Base-by-base conservation (phyloP, 495 filamentous ascomycete genomes). In the Acidomyces sp. region DNA sequence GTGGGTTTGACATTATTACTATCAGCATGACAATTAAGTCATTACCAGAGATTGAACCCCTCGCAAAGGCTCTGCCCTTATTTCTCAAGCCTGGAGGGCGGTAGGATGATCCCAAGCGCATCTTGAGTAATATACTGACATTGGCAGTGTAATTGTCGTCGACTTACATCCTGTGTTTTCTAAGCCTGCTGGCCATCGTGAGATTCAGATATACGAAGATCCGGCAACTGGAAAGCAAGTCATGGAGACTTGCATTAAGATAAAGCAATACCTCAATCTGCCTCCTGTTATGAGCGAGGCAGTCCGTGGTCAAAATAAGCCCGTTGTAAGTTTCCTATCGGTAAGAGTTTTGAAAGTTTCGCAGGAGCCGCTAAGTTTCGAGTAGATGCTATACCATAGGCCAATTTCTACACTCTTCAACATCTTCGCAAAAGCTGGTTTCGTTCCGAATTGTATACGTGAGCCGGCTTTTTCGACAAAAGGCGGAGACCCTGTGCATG, bases 111-210 rank as follows among this genome's bases (percentile, higher is more conserved):
- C 17, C 12, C 19, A 17, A 34, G 6, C 19, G 17, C 3, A 35
- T 20, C 16, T 16, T 35, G 10, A 16, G 17, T 11, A 12, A 12
- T 20, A 20, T 16, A 35, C 16, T 35, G 3, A n/a, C n/a, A n/a
- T 13, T 3, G 7, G 15, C 22, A 38, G 39, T 22, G 29, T 45
- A 4, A 36, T 45, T 3, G 33, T n/a, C 26, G 34, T 45, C 9
- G 36, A 45, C 34, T 36, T 45, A 19, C 43, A 45, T 40, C 43
- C 43, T 3, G 33, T 26, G 1, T 45, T 45, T 19, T 45, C 43
- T 2, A 45, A 45, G 26, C 43, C 43, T 2, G 43, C 34, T 5
- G 34, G 24, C 4, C 43, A 38, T 24, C 43, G 43, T 16, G 43
- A 28, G 6, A 45, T 45, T 12, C 34, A 45, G 18, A 22, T 45